A percentile compares a stretch with the other conserved stretches of the same genome.
Conservation (phyloP, 495 filamentous ascomycete species). For the Penicillium coffeae region DNA sequence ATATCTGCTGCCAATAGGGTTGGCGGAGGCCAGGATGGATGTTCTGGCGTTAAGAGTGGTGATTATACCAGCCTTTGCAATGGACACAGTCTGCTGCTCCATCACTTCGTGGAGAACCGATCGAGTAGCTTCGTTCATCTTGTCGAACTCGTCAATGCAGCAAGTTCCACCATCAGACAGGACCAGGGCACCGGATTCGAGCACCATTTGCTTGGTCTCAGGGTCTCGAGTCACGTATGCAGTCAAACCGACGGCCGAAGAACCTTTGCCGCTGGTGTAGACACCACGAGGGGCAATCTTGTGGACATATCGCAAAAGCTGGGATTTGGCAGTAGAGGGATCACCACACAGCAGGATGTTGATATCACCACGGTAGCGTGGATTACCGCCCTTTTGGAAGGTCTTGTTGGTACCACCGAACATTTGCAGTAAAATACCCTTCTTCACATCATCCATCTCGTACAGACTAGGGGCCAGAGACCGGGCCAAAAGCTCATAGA, state of each 20-base stretch:
- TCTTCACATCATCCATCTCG: constrained; percentile 99
- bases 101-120: constrained; percentile 99
- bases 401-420: constrained; percentile 99
- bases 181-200: constrained; percentile 93
- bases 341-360: constrained; percentile 96
- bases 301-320: constrained; percentile 90
- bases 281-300: constrained; percentile 96
- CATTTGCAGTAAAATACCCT: constrained; percentile 91
- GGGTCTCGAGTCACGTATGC: constrained; percentile 95
- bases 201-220: constrained; percentile 89
- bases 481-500: constrained; percentile 89
- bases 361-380: constrained; percentile 94
- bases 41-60: constrained; percentile 95
- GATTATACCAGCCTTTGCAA: constrained; percentile 98
- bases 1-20: constrained; percentile 96
- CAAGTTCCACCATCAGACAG: constrained; percentile 95
- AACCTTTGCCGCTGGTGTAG: constrained; percentile 96
- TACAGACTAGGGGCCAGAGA: constrained; percentile 94
- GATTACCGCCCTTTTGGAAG: constrained; percentile 93
- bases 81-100: constrained; percentile 98
- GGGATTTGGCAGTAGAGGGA: constrained; percentile 93
- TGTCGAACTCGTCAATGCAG: constrained; percentile 99
- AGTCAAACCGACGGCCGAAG: constrained; percentile 96
- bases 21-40: constrained; percentile 90
- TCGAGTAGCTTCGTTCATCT: constrained; percentile 94